A percentile compares a stretch with the other conserved stretches of the same genome.
Evolutionary conservation across 2,329 filamentous ascomycete genomes (phyloP).

Genomic region (Scytalidium lignicola): DNA sequence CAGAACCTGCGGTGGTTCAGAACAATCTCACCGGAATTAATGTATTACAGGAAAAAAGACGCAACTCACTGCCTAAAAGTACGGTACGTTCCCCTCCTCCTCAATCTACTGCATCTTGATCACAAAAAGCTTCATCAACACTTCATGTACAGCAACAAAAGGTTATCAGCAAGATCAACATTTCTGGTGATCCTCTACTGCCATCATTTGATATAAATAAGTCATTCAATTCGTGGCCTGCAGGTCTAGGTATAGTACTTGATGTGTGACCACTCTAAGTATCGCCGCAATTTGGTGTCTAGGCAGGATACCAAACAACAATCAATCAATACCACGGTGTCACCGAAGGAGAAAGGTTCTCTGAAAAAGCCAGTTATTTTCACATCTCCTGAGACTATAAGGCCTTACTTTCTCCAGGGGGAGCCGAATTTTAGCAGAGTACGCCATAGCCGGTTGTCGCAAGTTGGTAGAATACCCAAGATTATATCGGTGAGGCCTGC

Average conservation of each 20-base stretch:
- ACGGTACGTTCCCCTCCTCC: slow-evolving; percentile 17
- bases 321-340: no score
- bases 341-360: no score
- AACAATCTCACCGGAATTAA: slow-evolving; percentile 44
- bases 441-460: slow-evolving; percentile 56
- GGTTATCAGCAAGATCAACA: no score
- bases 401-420: slow-evolving; percentile 14
- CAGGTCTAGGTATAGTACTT: slow-evolving; percentile 25
- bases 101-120: slow-evolving; percentile 26
- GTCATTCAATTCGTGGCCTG: slow-evolving; percentile 5
- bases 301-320: no score
- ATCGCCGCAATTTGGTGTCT: slow-evolving; percentile 13
- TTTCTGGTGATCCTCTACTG: no score
- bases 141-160: slow-evolving; percentile 21
- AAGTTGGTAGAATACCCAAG: slow-evolving; percentile 80
- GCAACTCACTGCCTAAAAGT: slow-evolving; percentile 15
- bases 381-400: not conserved
- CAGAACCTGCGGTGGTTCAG: slow-evolving; percentile 48
- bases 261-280: slow-evolving; percentile 14
- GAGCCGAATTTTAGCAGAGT: slow-evolving; percentile 16
- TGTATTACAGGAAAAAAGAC: slow-evolving; percentile 15
- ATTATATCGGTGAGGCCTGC: slow-evolving; percentile 67
- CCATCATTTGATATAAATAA: no score
- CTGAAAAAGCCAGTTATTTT: no score
- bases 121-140: slow-evolving; percentile 28